These are phyloP conservation scores for Coleophoma crateriformis DNA, from an alignment of 2,329 filamentous ascomycete genomes.

Conservation along the genomic window DNA sequence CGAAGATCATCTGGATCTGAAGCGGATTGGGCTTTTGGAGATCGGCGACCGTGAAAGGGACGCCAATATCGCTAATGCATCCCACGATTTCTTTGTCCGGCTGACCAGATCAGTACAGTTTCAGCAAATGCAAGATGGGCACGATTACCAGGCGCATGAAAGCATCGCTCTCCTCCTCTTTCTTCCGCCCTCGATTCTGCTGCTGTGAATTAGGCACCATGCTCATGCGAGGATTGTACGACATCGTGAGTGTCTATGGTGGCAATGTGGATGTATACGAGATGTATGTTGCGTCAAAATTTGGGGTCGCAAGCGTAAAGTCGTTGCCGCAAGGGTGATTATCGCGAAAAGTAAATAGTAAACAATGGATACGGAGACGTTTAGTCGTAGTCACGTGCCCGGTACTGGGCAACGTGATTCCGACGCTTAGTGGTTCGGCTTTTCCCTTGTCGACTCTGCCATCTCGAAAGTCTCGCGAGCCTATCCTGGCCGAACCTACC, in stretches of 20 bases:
- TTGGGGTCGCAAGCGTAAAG: conserved; percentile 1
- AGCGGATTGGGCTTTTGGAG: conserved; percentile 90
- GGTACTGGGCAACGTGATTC: too few relatives aligned
- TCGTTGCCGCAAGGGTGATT: not conserved
- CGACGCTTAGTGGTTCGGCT: too few relatives aligned
- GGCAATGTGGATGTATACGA: not conserved
- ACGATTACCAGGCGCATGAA: conserved; percentile 48
- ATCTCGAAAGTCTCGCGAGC: too few relatives aligned
- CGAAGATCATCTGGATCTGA: conserved; percentile 95
- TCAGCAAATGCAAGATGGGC: not conserved
- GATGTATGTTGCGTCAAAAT: not conserved
- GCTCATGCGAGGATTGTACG: conserved; percentile 46
- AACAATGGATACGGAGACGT: too few relatives aligned
- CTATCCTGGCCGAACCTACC: too few relatives aligned
- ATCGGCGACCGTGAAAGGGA: conserved; percentile 80
- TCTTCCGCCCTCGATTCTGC: conserved; percentile 42
- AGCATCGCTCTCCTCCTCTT: conserved; percentile 51
- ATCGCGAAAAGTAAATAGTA: too few relatives aligned
- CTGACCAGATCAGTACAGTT: conserved; percentile 14
- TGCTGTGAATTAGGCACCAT: conserved; percentile 41
- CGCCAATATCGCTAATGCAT: conserved; percentile 95
- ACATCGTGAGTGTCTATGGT: conserved; percentile 28
- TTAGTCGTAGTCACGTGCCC: too few relatives aligned
- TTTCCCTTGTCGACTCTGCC: too few relatives aligned
- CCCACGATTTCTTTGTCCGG: conserved; percentile 80